Percentiles rank a stretch among this genome's conserved stretches.
These are phyloP conservation scores for Neurospora hispaniola DNA, from an alignment of 495 filamentous ascomycete species.

Conservation along the genomic window DNA sequence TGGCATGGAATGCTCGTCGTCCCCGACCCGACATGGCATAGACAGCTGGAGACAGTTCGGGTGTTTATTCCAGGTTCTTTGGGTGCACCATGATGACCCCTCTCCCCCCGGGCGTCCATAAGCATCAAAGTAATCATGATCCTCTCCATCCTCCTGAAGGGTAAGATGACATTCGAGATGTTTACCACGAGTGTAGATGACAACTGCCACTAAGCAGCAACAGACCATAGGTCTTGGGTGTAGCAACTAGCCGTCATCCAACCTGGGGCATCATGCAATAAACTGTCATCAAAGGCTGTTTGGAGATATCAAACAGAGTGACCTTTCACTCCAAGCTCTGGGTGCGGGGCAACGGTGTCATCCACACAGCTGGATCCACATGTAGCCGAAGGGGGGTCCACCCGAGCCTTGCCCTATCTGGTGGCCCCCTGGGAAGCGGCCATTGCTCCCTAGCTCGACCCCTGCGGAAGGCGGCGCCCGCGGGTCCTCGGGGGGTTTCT, in stretches of 20 bases:
- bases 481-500: neutral
- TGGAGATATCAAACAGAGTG: neutral
- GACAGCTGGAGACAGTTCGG: neutral
- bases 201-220: neutral
- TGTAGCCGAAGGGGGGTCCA: neutral
- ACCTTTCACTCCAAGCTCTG: neutral
- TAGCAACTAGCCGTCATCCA: neutral
- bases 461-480: neutral
- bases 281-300: neutral
- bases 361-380: neutral
- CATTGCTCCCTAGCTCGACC: neutral
- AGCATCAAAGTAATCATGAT: neutral
- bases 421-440: neutral
- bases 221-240: neutral
- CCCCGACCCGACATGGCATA: neutral
- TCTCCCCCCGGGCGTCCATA: neutral
- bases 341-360: neutral
- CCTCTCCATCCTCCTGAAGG: neutral
- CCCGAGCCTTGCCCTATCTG: neutral
- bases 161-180: neutral
- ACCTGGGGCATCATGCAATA: neutral
- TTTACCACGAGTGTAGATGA: neutral
- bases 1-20: neutral
- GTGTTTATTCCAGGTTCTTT: neutral
- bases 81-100: neutral